A percentile compares a stretch with the other conserved stretches of the same genome.
phyloP scores from a whole-genome alignment of 1,284 basidiomycete species.

The Apiotrichum porosum region DNA sequence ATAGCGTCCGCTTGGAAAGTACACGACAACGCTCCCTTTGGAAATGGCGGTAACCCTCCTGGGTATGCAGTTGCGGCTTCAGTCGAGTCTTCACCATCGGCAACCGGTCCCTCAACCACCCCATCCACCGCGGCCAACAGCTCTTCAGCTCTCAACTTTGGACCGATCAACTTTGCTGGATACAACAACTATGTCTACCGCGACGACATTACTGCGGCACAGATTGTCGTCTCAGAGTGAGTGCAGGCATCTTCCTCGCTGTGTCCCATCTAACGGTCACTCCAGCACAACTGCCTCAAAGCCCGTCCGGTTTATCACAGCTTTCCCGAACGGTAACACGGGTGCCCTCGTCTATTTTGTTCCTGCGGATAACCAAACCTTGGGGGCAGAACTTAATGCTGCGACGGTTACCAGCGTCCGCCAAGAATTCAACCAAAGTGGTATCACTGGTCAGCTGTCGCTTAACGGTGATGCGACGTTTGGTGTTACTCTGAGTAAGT shows the following conservation, averaged over 20 bases:
- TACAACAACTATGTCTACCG: conserved; percentile 52
- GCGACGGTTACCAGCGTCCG: conserved; percentile 13
- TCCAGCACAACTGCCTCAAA: too few species aligned
- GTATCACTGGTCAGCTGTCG: conserved; percentile 45
- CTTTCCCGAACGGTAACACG: conserved; percentile 51
- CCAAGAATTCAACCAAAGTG: conserved; percentile 41
- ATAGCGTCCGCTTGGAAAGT: too few species aligned
- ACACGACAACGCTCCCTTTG: too few species aligned
- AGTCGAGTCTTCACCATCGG: too few species aligned
- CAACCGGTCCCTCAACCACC: too few species aligned
- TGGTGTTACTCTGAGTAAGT: conserved; percentile 47
- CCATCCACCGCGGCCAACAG: too few species aligned
- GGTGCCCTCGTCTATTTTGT: conserved; percentile 49
- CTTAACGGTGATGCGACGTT: conserved; percentile 47
- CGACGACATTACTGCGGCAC: conserved; percentile 48
- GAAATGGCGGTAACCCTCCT: too few species aligned
- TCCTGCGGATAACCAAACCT: conserved; percentile 24
- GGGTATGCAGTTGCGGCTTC: too few species aligned
- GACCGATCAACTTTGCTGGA: conserved; percentile 40
- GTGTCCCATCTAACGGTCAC: too few species aligned
- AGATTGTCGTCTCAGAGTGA: conserved; percentile 45
- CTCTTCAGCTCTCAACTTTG: conserved; percentile 19
- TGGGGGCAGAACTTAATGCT: conserved; percentile 33
- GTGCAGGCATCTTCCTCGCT: too few species aligned
- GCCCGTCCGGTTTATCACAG: conserved; percentile 49